Percentiles rank a stretch among this genome's conserved stretches.
Conservation (phyloP, 768 basidiomycete species). For the Kwoniella heveanensis region DNA sequence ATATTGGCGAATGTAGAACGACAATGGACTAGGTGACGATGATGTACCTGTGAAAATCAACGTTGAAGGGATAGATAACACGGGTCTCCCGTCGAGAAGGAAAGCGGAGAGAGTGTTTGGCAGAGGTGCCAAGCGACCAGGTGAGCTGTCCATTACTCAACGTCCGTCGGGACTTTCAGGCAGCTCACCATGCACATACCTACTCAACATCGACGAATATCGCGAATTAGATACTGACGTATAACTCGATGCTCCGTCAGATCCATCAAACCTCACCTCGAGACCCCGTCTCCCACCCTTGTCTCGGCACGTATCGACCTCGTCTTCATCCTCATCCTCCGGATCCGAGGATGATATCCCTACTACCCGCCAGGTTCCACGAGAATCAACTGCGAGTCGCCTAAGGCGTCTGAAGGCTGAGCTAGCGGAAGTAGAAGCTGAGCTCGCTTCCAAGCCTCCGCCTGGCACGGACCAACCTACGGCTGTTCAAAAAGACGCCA, state of each 20-base stretch:
- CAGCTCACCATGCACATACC: no score
- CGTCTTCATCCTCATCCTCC: slow-evolving; percentile 25
- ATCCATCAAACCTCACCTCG: slow-evolving; percentile 27
- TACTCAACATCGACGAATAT: no score
- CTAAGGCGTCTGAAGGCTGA: slow-evolving; percentile 69
- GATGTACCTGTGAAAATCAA: slow-evolving; percentile 15
- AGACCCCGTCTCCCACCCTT: slow-evolving; percentile 45
- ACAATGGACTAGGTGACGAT: slow-evolving; percentile 31
- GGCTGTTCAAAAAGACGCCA: slow-evolving; percentile 51
- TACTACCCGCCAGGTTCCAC: slow-evolving; percentile 2
- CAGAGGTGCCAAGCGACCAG: slow-evolving; percentile 26
- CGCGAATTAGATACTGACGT: neutral
- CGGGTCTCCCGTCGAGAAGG: slow-evolving; percentile 31
- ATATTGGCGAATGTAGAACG: slow-evolving; percentile 16
- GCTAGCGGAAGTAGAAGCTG: slow-evolving; percentile 70
- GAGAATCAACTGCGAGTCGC: slow-evolving; percentile 56
- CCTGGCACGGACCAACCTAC: neutral
- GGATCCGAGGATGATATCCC: slow-evolving; percentile 17
- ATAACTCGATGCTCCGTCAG: slow-evolving; percentile 3
- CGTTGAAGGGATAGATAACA: slow-evolving; percentile 40
- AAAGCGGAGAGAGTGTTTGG: slow-evolving; percentile 49
- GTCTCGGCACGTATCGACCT: slow-evolving; percentile 14
- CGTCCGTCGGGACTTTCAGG: neutral
- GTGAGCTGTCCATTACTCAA: neutral
- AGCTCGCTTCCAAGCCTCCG: slow-evolving; percentile 10